Conservation (phyloP, 1,284 basidiomycete genomes). For the Polyporus tsugae region DNA sequence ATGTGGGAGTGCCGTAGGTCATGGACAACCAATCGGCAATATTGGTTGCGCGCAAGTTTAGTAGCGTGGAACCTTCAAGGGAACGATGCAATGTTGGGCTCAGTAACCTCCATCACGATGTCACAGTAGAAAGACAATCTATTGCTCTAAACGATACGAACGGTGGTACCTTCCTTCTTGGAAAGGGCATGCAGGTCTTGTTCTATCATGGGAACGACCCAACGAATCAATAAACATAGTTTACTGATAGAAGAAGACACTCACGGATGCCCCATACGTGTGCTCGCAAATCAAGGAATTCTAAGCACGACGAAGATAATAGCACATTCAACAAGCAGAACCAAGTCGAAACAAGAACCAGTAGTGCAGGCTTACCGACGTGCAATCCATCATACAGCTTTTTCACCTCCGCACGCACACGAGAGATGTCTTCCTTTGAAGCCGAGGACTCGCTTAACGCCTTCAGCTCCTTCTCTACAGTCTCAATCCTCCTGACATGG, state of each 20-base stretch:
- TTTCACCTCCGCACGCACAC: constrained; percentile 83
- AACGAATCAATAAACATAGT: not conserved
- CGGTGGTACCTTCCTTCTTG: constrained; percentile 69
- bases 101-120: not conserved
- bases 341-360: not conserved
- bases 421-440: constrained; percentile 81
- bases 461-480: constrained; percentile 89
- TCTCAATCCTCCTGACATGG: constrained; percentile 86
- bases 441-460: constrained; percentile 72
- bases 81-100: not conserved
- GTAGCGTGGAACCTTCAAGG: not conserved
- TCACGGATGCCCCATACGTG: constrained; percentile 87
- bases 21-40: not conserved
- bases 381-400: constrained; percentile 84
- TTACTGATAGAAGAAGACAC: constrained; percentile 42
- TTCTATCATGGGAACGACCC: constrained; percentile 53
- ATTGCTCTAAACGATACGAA: constrained; percentile 49
- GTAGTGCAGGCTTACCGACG: constrained; percentile 60
- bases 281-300: constrained; percentile 79
- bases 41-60: constrained; percentile 3
- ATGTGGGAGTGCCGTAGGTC: not conserved
- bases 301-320: constrained; percentile 44
- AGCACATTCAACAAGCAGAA: not conserved
- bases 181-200: constrained; percentile 80
- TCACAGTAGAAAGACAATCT: constrained; percentile 3